Evolutionary conservation across 192 early-diverging fungal species (phyloP), one percentile per base, ranked within the genome.

Genomic region (Oehlia diaphana): DNA sequence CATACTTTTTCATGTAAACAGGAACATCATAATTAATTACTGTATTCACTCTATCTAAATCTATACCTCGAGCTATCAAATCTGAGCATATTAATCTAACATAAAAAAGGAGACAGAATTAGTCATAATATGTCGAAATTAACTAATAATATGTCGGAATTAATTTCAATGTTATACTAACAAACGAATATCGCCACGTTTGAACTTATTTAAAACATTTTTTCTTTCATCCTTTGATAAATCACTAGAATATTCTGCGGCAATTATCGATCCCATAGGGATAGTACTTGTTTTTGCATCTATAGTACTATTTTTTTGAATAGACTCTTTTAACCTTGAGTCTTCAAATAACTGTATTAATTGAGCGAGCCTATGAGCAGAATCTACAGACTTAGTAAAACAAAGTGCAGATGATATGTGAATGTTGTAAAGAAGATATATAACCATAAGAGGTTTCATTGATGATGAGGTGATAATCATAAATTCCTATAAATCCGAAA

Each of bases 1-100:
- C 90, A 79, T 97, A 98, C 82, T 92, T 91, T 77, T 91, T 89
- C 89, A 94, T 92, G 49, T 94, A 90, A 12, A 87, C 81, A 21
- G 96, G 95, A 42, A 92, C 88, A 77, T 98, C 97, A 84, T 96
- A 95, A 80, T 94, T 94, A 66, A 98, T 89, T 9, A 98, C 96
- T 6, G 85, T 84, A 14, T 88, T 86, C 8, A 98, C 93, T 64
- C 86, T 83, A 31, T 93, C 91, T 23, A 98, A 86, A 84, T 98
- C 96, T 81, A 97, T 87, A 62, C 97, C 97, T 76, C 97, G 95
- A 44, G 93, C 92, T 76, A 96, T 91, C 67, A 97, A 82, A 81
- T 98, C 96, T 8, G 96, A 95, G 66, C 91, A 92, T 39, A 98
- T 89, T 53, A 98, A 85, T 62, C 85, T 87, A 67, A 28, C 8